A percentile compares a stretch with the other conserved stretches of the same genome.
These are phyloP conservation scores for Yueomyces sp. DNA, from an alignment of 805 yeast species.

Conservation along the genomic window DNA sequence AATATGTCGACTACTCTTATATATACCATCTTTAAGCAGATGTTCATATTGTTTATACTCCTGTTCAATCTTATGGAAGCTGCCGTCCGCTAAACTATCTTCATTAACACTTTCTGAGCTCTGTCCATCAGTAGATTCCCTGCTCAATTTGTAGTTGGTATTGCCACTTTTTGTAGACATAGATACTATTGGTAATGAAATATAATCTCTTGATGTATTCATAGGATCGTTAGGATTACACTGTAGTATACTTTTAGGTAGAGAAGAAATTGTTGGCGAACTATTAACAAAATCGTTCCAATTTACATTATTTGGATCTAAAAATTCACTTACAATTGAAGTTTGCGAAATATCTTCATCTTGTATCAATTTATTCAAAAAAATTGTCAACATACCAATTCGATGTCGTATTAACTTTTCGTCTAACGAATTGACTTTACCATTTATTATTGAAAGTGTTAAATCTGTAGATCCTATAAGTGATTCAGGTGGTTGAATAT, in stretches of 20 bases:
- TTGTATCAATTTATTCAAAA: conserved; percentile 18
- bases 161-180: conserved; percentile 8
- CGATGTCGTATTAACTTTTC: conserved; percentile 25
- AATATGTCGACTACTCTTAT: conserved; percentile 17
- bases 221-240: conserved; percentile 26
- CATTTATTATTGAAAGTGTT: conserved; percentile 20
- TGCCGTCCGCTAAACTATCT: conserved; percentile 6
- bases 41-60: conserved; percentile 19
- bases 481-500: conserved; percentile 18
- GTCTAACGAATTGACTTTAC: conserved; percentile 17
- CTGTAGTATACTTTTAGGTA: conserved; percentile 21
- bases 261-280: conserved; percentile 21
- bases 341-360: conserved; percentile 19
- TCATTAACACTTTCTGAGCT: not conserved
- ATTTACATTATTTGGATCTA: conserved; percentile 21
- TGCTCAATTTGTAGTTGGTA: conserved; percentile 1
- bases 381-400: conserved; percentile 22
- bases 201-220: conserved; percentile 22
- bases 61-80: conserved; percentile 15
- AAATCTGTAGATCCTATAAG: conserved; percentile 21
- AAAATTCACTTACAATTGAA: conserved; percentile 20
- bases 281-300: conserved; percentile 24
- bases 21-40: conserved; percentile 15
- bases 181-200: conserved; percentile 16
- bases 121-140: too few species aligned